These are phyloP conservation scores for Debaryomycetaceae sp. DNA, from an alignment of 1,139 yeast genomes.

Conservation along the genomic window DNA sequence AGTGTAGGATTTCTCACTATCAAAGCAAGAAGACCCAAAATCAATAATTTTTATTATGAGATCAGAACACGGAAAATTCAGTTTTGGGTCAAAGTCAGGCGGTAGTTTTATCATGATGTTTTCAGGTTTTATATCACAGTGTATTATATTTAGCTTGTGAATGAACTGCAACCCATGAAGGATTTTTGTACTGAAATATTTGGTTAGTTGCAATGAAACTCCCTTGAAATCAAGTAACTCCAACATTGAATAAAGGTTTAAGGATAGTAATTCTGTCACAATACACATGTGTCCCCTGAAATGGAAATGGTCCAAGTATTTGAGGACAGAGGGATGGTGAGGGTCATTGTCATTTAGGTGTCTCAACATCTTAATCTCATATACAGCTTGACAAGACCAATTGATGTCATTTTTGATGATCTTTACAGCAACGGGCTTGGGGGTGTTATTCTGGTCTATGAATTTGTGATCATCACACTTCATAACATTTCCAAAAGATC, in stretches of 20 bases:
- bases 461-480: slow-evolving; percentile 67
- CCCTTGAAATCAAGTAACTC: slow-evolving; percentile 62
- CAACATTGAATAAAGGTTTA: slow-evolving; percentile 65
- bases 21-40: slow-evolving; percentile 59
- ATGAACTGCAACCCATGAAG: slow-evolving; percentile 59
- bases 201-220: slow-evolving; percentile 49
- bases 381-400: slow-evolving; percentile 75
- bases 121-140: slow-evolving; percentile 78
- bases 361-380: slow-evolving; percentile 70
- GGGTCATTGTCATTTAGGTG: slow-evolving; percentile 26
- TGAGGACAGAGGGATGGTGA: slow-evolving; percentile 39
- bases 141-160: slow-evolving; percentile 58
- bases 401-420: slow-evolving; percentile 71
- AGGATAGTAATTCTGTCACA: slow-evolving; percentile 66
- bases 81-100: slow-evolving; percentile 12
- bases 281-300: slow-evolving; percentile 85
- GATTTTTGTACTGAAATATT: slow-evolving; percentile 52
- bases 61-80: slow-evolving; percentile 10
- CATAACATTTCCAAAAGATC: slow-evolving; percentile 82
- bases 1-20: slow-evolving; percentile 47
- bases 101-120: slow-evolving; percentile 54
- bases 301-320: slow-evolving; percentile 67
- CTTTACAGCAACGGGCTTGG: slow-evolving; percentile 62
- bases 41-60: slow-evolving; percentile 56
- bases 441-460: slow-evolving; percentile 14